Evolutionary conservation across 768 basidiomycete genomes (phyloP), one percentile per base, ranked within the genome.

Genomic region (Rhizopogon sp.): DNA sequence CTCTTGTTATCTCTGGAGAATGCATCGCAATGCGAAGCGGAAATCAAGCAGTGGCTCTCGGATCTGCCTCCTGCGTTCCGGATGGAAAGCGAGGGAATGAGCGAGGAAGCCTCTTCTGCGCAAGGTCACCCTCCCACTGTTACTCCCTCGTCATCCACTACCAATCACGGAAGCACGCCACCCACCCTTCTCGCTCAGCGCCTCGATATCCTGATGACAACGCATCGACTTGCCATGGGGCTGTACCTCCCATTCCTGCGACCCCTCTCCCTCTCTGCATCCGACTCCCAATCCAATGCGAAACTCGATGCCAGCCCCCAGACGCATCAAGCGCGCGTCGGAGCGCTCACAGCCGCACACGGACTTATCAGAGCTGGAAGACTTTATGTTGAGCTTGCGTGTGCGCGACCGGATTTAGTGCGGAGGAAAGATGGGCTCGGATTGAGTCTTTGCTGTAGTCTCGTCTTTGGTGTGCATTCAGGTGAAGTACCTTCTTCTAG

Each of bases 201-300:
- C 40, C 80, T 79, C 68, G 83, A 88, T 59, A 69, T 90, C 47
- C 76, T 77, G 1, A 77, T 87, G 43, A 73, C 80, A 50, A 82
- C 83, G 5, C 77, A 88, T 59, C 70, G 81, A 39, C 64, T 90
- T 51, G 72, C 87, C 52, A 70, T 89, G 58, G 82, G 81, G 67
- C 71, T 81, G 6, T 90, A 85, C 64, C 64, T 82, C n/a, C 88
- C 89, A 0, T 87, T 89, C 68, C 67, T 89, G 56, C 72, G 75
- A 13, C 70, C 71, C 6, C 46, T 35, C 14, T 35, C 46, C 17
- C 20, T 20, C 20, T 20, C 20, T 13, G 14, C 29, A 47, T 47
- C 46, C 2, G 62, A 63, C 56, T 37, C 57, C 39, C 50, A 63
- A 53, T 35, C 5, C 7, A 20, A 47, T 14, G 46, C 14, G 46